These are phyloP conservation scores for Erodium trifolium DNA, from an alignment of 441 rosid species.

Conservation along the genomic window DNA sequence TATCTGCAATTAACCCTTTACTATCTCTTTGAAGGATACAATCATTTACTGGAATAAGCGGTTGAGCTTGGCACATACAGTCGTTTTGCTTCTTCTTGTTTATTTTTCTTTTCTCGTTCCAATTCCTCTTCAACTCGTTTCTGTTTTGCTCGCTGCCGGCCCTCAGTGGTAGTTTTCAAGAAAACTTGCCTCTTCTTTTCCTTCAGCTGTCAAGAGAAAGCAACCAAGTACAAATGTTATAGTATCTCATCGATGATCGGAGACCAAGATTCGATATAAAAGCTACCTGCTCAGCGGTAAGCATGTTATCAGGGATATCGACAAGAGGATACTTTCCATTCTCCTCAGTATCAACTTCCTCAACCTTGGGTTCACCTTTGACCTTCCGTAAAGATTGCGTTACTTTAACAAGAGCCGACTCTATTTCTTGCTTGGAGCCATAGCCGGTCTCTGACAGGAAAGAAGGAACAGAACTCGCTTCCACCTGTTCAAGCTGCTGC, in stretches of 20 bases:
- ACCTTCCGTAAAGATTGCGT: conserved; percentile 66
- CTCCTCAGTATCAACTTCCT: conserved; percentile 67
- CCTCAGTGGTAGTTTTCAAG: conserved; percentile 79
- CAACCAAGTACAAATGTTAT: conserved; percentile 5
- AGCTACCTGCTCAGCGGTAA: conserved; percentile 72
- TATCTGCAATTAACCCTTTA: no score
- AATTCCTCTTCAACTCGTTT: conserved; percentile 72
- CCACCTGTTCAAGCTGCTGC: conserved; percentile 71
- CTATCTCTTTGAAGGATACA: neutral
- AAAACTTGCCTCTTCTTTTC: conserved; percentile 75
- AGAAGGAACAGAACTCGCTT: conserved; percentile 46
- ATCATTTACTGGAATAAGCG: neutral
- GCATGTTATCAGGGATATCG: conserved; percentile 60
- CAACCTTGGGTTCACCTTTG: conserved; percentile 73
- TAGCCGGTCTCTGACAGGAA: conserved; percentile 77
- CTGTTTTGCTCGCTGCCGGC: conserved; percentile 80
- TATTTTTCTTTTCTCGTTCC: conserved; percentile 67
- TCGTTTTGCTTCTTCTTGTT: conserved; percentile 70
- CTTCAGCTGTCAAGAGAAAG: conserved; percentile 45
- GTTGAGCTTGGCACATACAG: conserved; percentile 42
- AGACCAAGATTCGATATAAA: conserved; percentile 6
- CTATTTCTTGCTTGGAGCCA: conserved; percentile 72
- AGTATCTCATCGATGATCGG: conserved; percentile 6
- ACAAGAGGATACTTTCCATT: conserved; percentile 70
- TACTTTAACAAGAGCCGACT: conserved; percentile 47